Evolutionary conservation across 2,329 filamentous ascomycete species (phyloP).

Genomic region (Cladorrhinum sp.): DNA sequence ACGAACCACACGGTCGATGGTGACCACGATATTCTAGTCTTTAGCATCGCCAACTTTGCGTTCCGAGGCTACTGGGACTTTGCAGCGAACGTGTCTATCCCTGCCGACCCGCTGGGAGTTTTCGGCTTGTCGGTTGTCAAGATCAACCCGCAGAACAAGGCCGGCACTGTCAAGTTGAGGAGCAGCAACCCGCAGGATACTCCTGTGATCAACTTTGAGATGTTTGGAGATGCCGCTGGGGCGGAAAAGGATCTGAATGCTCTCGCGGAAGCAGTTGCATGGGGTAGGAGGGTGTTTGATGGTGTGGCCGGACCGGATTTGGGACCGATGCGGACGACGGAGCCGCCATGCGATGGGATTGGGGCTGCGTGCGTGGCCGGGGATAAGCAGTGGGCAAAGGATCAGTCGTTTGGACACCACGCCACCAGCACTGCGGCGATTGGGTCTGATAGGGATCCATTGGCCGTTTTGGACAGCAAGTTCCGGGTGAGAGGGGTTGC

Average conservation of each 20-base stretch:
- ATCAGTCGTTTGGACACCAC: conserved; percentile 56
- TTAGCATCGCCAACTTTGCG: conserved; percentile 39
- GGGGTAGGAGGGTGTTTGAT: conserved; percentile 22
- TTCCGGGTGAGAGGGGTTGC: conserved; percentile 56
- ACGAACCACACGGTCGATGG: conserved; percentile 29
- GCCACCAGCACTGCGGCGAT: conserved; percentile 55
- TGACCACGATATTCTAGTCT: conserved; percentile 47
- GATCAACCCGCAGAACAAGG: conserved; percentile 49
- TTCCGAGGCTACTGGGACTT: conserved; percentile 30
- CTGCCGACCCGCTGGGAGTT: conserved; percentile 36
- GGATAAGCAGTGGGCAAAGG: conserved; percentile 36
- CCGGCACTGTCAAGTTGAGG: conserved; percentile 57
- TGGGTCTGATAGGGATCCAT: conserved; percentile 50
- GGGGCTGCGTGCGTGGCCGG: conserved; percentile 21
- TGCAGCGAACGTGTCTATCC: conserved; percentile 30
- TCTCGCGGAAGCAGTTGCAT: conserved; percentile 22
- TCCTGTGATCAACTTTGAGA: conserved; percentile 60
- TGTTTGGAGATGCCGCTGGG: conserved; percentile 30
- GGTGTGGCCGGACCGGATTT: conserved; percentile 16
- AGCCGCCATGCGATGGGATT: conserved; percentile 19
- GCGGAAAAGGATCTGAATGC: conserved; percentile 24
- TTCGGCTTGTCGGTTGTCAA: conserved; percentile 36
- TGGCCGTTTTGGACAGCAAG: conserved; percentile 55
- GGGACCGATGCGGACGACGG: conserved; percentile 23
- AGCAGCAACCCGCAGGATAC: conserved; percentile 59